Base-by-base conservation (phyloP, 2,329 filamentous ascomycete genomes). In the Pseudopyricularia cyperi region DNA sequence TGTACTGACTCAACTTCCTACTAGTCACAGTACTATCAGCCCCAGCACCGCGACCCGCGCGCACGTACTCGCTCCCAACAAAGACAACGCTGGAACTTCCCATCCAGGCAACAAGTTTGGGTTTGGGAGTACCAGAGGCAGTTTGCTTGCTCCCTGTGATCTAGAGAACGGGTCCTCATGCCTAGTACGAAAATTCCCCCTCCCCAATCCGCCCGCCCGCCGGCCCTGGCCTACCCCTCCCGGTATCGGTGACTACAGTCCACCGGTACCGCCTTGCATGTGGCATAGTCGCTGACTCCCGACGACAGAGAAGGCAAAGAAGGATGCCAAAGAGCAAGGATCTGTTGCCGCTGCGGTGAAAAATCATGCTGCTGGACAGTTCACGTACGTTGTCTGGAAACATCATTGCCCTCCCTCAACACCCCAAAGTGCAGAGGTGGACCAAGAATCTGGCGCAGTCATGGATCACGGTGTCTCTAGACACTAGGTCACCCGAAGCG, bases 301-400 rank as follows among this genome's bases (percentile, higher is more conserved):
- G 28, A 30, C 4, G 17, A 15, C 11, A 46, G 75, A 75, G 69
- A 77, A 75, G 64, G 67, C 73, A 60, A 73, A 68, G 64, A 78
- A 75, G 67, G 66, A 76, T 74, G 73, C 69, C 63, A 76, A 70
- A 71, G 73, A 76, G 60, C 66, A 65, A 61, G 71, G 73, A 60
- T 71, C 72, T 59, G 74, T 77, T 60, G 69, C 72, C 58, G 73
- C 74, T 48, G 73, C 73, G 65, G 70, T 76, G 67, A 75, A 71
- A 56, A 75, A 71, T 61, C 72, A 77, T 59, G 69, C 69, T 59
- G 67, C 71, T 61, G 70, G 69, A 61, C 76, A 73, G 65, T 73
- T 75, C 66, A 66, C 68, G 74, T 77, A 68, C 59, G 74, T 71
- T 49, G 50, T 52, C 50, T 47, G 9, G 19, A 14, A n/a, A 24